A percentile compares a stretch with the other conserved stretches of the same genome.
Evolutionary conservation across 495 filamentous ascomycete species (phyloP).

Genomic region (Neurospora tetrasperma): DNA sequence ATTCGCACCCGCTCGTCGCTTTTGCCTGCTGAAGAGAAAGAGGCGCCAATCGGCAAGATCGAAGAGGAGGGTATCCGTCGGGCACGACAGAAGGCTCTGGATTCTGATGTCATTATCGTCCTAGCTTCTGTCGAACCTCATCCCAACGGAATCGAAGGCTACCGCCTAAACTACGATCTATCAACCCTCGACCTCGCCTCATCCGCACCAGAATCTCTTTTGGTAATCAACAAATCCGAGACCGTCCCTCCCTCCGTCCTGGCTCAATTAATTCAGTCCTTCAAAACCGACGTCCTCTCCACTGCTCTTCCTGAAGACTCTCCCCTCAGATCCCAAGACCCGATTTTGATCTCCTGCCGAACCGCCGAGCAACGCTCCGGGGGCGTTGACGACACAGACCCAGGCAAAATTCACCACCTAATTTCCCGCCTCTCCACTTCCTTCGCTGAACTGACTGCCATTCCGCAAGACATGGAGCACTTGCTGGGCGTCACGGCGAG

Average conservation of each 20-base stretch:
- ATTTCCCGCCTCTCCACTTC: slow-evolving; percentile 53
- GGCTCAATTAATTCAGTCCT: slow-evolving; percentile 18
- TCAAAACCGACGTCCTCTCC: slow-evolving; percentile 23
- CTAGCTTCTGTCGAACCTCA: slow-evolving; percentile 57
- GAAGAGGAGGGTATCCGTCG: slow-evolving; percentile 87
- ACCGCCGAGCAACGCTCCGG: slow-evolving; percentile 15
- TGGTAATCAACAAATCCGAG: slow-evolving; percentile 82
- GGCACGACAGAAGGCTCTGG: slow-evolving; percentile 67
- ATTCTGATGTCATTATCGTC: slow-evolving; percentile 79
- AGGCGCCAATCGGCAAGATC: slow-evolving; percentile 51
- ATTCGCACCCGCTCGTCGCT: slow-evolving; percentile 40
- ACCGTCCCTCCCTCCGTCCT: slow-evolving; percentile 29
- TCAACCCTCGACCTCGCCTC: slow-evolving; percentile 39
- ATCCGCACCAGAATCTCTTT: slow-evolving; percentile 44
- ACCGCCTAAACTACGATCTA: slow-evolving; percentile 34
- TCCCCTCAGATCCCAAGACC: neutral
- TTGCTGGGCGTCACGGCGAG: slow-evolving; percentile 84
- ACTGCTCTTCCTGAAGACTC: neutral
- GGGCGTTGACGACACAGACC: slow-evolving; percentile 28
- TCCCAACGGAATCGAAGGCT: slow-evolving; percentile 15
- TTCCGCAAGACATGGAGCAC: slow-evolving; percentile 53
- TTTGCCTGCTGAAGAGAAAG: slow-evolving; percentile 5
- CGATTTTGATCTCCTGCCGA: slow-evolving; percentile 58
- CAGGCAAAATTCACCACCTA: slow-evolving; percentile 59
- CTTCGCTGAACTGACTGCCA: slow-evolving; percentile 65